A percentile compares a stretch with the other conserved stretches of the same genome.
These are phyloP conservation scores for Neurospora sp. DNA, from an alignment of 495 filamentous ascomycete genomes.

Conservation along the genomic window DNA sequence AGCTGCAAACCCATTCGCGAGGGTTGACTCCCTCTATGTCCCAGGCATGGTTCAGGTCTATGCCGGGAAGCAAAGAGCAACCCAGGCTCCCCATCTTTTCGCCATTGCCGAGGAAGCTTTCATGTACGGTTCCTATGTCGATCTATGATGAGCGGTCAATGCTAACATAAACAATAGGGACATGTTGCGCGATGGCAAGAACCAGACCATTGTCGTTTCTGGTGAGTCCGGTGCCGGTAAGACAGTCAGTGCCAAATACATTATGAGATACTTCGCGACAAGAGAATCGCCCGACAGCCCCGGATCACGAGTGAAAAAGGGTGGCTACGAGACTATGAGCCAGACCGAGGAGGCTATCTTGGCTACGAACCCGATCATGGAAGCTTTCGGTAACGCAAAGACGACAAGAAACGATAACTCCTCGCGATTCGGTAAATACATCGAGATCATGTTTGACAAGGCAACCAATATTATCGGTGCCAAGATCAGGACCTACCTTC, in stretches of 20 bases:
- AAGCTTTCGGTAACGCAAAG: constrained; percentile 98
- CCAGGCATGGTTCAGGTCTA: constrained; percentile 99
- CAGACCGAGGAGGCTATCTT: constrained; percentile 98
- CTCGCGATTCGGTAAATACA: constrained; percentile 97
- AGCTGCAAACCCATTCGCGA: constrained; percentile 95
- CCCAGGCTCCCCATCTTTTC: constrained; percentile 95
- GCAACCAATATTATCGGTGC: constrained; percentile 95
- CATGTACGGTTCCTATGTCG: constrained; percentile 49
- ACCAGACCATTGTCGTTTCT: constrained; percentile 97
- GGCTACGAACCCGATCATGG: constrained; percentile 98
- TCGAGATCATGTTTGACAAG: constrained; percentile 98
- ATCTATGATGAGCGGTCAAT: not conserved
- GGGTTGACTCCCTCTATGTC: constrained; percentile 96
- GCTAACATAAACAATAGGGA: constrained; percentile 47
- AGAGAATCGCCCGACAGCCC: constrained; percentile 88
- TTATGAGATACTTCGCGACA: constrained; percentile 99
- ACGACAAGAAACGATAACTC: constrained; percentile 99
- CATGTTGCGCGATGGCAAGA: constrained; percentile 91
- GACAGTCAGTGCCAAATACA: constrained; percentile 98
- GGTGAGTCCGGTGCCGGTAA: constrained; percentile 98
- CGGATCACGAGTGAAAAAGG: constrained; percentile 64
- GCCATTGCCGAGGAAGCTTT: constrained; percentile 99
- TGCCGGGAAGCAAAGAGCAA: constrained; percentile 90
- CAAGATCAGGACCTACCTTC: constrained; percentile 88
- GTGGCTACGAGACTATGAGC: constrained; percentile 74